Evolutionary conservation across 2,329 filamentous ascomycete species (phyloP), one percentile per base, ranked within the genome.

Genomic region (Phialophora tarda): DNA sequence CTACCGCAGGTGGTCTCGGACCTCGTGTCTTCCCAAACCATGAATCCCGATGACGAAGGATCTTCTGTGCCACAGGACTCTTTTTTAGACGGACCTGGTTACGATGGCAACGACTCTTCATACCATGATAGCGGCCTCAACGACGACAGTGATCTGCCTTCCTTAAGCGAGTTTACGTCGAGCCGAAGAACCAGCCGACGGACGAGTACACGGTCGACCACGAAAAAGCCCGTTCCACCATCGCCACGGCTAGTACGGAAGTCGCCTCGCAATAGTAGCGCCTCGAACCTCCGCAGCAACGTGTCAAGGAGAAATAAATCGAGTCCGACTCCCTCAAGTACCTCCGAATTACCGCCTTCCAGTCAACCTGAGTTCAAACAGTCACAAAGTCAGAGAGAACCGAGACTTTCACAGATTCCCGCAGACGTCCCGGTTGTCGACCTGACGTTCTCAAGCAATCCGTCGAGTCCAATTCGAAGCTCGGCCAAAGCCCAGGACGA

Each of bases 401-500:
- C 47, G 24, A 38, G 53, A 21, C 30, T 71, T 26, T 69, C 66
- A 24, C 71, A 72, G 55, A 68, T 73, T 17, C 69, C 73, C 10
- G 50, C 66, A 11, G 65, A 64, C 26, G 69, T 74, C 28, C 69
- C 73, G 44, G 59, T 79, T 32, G 73, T 80, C 34, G 78, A 80
- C 63, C 69, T 80, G 51, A 80, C 78, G 8, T 69, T 74, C n/a
- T 76, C 75, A 12, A 80, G 77, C 65, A 76, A 77, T 23, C 68
- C 71, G 0, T 66, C 23, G 38, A 67, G 64, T 48, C 65, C 70
- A 12, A 21, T 24, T 8, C 58, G 65, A 26, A 67, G 64, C 47
- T 63, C 70, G 8, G 8, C n/a, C 17, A 62, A 68, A 23, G 32
- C 38, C 17, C 7, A 14, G 47, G 47, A 51, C 21, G 48, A 54